Conservation (phyloP, 1,284 basidiomycete genomes). For the Ustilago curta region DNA sequence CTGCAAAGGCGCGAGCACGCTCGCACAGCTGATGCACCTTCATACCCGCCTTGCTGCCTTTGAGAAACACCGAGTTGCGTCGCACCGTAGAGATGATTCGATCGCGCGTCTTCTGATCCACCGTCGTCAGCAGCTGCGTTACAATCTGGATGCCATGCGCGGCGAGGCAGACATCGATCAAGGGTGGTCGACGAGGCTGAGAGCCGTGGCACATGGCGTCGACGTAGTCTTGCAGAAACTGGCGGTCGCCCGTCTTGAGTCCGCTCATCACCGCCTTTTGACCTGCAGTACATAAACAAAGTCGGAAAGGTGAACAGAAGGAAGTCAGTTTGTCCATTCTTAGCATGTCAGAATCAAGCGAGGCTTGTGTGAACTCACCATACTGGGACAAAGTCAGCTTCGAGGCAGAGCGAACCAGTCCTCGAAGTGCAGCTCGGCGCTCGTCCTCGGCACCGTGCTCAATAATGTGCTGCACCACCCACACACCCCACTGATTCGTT, state of each 20-base stretch:
- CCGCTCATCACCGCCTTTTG: conserved; percentile 67
- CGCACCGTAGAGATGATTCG: conserved; percentile 63
- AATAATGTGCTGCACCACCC: conserved; percentile 67
- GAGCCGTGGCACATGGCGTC: conserved; percentile 54
- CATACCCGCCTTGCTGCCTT: conserved; percentile 66
- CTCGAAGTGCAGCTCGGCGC: conserved; percentile 43
- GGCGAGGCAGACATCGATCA: conserved; percentile 63
- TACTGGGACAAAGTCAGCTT: conserved; percentile 63
- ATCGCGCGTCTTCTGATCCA: conserved; percentile 50
- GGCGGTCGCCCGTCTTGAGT: conserved; percentile 51
- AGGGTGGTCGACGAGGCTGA: conserved; percentile 55
- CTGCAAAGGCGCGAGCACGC: conserved; percentile 65
- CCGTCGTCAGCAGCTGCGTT: conserved; percentile 67
- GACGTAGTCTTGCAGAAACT: conserved; percentile 54
- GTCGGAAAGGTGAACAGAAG: neutral
- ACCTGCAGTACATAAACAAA: conserved; percentile 17
- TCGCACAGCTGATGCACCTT: conserved; percentile 67
- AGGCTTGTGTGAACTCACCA: conserved; percentile 33
- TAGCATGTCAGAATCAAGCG: neutral
- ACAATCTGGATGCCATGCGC: conserved; percentile 67
- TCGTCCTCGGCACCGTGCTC: conserved; percentile 59
- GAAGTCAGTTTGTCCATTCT: neutral
- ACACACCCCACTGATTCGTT: conserved; percentile 67
- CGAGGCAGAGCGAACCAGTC: conserved; percentile 45
- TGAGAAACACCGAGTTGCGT: conserved; percentile 63